Conservation (phyloP, 257 asterid genomes). For the Solanum appendiculatum region DNA sequence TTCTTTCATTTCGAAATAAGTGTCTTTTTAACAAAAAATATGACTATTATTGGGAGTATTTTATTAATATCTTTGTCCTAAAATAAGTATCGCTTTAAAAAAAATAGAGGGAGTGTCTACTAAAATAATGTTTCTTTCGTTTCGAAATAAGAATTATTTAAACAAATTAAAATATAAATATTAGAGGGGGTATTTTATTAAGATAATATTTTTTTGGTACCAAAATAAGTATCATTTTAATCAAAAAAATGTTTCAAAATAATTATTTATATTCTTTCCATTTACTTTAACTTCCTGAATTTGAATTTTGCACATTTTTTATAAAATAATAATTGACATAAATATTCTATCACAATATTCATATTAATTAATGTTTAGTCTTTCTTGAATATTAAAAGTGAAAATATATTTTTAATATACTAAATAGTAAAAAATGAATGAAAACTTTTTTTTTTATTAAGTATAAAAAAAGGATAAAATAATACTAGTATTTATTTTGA, state of each 20-base stretch:
- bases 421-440: too few species aligned
- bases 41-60: not conserved
- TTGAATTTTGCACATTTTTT: too few species aligned
- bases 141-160: not conserved
- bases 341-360: too few species aligned
- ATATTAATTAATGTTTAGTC: too few species aligned
- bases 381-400: too few species aligned
- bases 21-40: not conserved
- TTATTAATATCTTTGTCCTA: not conserved
- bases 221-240: not conserved
- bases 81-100: too few species aligned
- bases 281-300: not conserved
- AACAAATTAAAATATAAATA: too few species aligned
- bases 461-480: not conserved
- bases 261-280: not conserved
- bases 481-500: not conserved
- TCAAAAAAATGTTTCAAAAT: not conserved
- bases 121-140: not conserved
- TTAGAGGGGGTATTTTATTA: not conserved
- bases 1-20: too few species aligned
- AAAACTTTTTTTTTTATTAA: not conserved
- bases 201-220: not conserved
- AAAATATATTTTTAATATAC: not conserved
- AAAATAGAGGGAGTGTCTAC: not conserved
- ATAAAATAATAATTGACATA: too few species aligned